Percentiles rank a stretch among this genome's conserved stretches.
These are phyloP conservation scores for Leccinum insolens DNA, from an alignment of 1,284 basidiomycete genomes.

Conservation along the genomic window DNA sequence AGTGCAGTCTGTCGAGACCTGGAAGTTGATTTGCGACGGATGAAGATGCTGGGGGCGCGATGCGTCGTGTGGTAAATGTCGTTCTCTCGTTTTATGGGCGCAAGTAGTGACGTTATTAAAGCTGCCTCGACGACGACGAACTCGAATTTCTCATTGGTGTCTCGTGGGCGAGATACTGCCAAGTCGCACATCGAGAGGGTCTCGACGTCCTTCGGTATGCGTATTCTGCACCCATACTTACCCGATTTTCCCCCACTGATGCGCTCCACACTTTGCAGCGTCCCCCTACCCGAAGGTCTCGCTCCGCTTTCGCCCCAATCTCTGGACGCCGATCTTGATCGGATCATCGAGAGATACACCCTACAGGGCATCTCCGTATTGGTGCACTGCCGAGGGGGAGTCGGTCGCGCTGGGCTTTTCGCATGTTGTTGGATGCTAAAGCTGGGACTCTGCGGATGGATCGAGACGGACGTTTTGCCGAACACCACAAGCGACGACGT, in stretches of 20 bases:
- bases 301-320: conserved; percentile 67
- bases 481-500: conserved; percentile 4
- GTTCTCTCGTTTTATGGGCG: neutral
- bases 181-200: conserved; percentile 63
- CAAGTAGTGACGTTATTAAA: conserved; percentile 29
- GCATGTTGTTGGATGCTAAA: conserved; percentile 94
- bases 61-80: conserved; percentile 77
- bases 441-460: conserved; percentile 84
- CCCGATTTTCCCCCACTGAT: conserved; percentile 1
- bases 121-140: conserved; percentile 89
- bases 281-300: conserved; percentile 93
- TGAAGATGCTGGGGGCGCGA: conserved; percentile 75
- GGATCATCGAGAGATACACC: conserved; percentile 77
- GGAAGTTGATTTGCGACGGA: conserved; percentile 74
- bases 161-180: conserved; percentile 79
- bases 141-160: conserved; percentile 77
- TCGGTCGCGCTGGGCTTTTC: conserved; percentile 91
- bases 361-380: conserved; percentile 76
- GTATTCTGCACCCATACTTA: neutral
- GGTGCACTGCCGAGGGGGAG: conserved; percentile 93
- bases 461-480: conserved; percentile 34
- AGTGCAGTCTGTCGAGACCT: conserved; percentile 87
- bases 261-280: conserved; percentile 40
- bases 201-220: conserved; percentile 72
- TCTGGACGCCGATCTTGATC: conserved; percentile 74